Percentiles rank a stretch among this genome's conserved stretches.
phyloP scores from a whole-genome alignment of 1,284 basidiomycete genomes.

The Sporisorium reilianum region DNA sequence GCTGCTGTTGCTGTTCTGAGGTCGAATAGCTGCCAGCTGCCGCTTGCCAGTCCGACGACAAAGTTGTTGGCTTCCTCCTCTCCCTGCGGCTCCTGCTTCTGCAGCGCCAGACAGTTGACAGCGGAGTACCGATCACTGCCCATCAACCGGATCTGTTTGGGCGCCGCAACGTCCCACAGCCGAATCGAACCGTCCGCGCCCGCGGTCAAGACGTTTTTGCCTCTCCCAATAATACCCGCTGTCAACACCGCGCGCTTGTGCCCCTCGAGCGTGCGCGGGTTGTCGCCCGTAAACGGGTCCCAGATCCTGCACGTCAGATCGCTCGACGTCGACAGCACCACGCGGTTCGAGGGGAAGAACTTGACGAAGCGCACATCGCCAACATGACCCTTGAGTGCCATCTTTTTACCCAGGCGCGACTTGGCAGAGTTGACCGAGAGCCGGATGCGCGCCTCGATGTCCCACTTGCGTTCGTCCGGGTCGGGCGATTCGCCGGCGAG shows the following conservation, averaged over 20 bases:
- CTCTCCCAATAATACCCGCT: constrained; percentile 76
- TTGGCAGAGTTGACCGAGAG: constrained; percentile 28
- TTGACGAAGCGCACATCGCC: constrained; percentile 57
- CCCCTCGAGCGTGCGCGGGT: constrained; percentile 77
- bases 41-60: constrained; percentile 75
- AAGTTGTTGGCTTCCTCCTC: constrained; percentile 26
- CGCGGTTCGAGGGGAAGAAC: constrained; percentile 64
- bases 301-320: constrained; percentile 77
- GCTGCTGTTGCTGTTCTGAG: constrained; percentile 72
- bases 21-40: constrained; percentile 75
- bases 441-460: constrained; percentile 38
- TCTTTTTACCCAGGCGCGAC: constrained; percentile 22
- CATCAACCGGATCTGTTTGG: constrained; percentile 70
- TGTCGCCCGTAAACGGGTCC: constrained; percentile 71
- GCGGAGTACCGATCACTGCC: constrained; percentile 70
- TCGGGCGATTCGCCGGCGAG: constrained; percentile 22
- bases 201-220: constrained; percentile 75
- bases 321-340: constrained; percentile 75
- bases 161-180: constrained; percentile 79
- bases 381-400: constrained; percentile 54
- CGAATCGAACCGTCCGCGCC: constrained; percentile 79
- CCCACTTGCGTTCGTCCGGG: constrained; percentile 34
- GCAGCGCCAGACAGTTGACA: constrained; percentile 72
- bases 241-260: constrained; percentile 76
- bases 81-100: constrained; percentile 6